Evolutionary conservation across 352 stramenopile species (phyloP).

Genomic region (Phytophthora syringae): DNA sequence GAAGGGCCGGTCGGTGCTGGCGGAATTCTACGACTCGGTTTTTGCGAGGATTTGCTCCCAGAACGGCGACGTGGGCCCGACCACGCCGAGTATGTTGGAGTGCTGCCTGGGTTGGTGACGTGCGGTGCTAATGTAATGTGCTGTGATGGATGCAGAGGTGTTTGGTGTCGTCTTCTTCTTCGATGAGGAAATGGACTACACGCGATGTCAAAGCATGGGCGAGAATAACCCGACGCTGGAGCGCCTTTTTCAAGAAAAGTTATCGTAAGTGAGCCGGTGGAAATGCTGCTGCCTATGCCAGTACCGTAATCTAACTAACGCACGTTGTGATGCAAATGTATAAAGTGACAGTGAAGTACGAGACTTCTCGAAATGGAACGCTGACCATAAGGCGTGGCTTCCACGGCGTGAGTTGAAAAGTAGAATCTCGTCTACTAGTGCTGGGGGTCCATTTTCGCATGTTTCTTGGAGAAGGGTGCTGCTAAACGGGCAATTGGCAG

Average conservation of each 20-base stretch:
- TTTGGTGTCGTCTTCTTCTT: conserved; percentile 76
- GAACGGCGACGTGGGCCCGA: conserved; percentile 21
- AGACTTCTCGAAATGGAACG: conserved; percentile 20
- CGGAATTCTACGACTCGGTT: conserved; percentile 64
- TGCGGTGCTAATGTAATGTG: background rate
- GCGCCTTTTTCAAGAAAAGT: conserved; percentile 36
- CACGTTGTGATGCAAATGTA: background rate
- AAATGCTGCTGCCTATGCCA: background rate
- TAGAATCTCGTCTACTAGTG: conserved; percentile 3
- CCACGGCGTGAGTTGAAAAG: conserved; percentile 9
- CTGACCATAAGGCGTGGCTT: background rate
- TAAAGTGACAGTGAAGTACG: conserved; percentile 34
- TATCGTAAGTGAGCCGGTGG: conserved; percentile 43
- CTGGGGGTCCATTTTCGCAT: conserved; percentile 1
- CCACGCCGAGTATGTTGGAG: conserved; percentile 44
- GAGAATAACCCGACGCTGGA: conserved; percentile 47
- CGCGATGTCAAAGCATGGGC: conserved; percentile 63
- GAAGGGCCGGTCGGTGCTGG: conserved; percentile 41
- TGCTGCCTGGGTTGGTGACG: background rate
- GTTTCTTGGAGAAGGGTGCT: conserved; percentile 17
- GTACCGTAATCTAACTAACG: conserved; percentile 6
- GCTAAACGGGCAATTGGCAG: conserved; percentile 21
- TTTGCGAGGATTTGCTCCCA: conserved; percentile 48
- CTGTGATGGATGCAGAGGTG: conserved; percentile 43
- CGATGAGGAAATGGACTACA: conserved; percentile 64